These are phyloP conservation scores for Neckera pumila DNA, from an alignment of 225 moss, liverwort and hornwort genomes.

Conservation along the genomic window DNA sequence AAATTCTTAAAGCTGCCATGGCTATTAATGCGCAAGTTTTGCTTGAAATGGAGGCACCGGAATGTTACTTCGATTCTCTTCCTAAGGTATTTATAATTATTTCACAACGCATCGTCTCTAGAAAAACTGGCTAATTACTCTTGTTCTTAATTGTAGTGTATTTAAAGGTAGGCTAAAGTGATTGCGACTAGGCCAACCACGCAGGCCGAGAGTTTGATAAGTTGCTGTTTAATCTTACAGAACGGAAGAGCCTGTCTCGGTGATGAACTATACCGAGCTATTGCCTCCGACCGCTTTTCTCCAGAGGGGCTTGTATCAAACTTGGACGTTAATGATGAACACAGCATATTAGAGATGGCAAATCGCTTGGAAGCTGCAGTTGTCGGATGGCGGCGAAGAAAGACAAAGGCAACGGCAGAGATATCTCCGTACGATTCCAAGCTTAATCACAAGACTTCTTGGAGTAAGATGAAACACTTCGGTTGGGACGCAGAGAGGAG, in stretches of 20 bases:
- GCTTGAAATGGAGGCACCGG: slow-evolving; percentile 86
- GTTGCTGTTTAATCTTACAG: slow-evolving; percentile 24
- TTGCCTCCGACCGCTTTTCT: slow-evolving; percentile 71
- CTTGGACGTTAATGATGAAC: slow-evolving; percentile 75
- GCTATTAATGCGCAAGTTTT: slow-evolving; percentile 87
- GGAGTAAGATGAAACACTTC: slow-evolving; percentile 78
- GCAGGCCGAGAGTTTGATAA: background rate
- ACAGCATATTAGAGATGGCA: slow-evolving; percentile 65
- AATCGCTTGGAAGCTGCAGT: slow-evolving; percentile 81
- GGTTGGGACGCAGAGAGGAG: slow-evolving; percentile 68
- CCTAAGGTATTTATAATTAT: slow-evolving; percentile 52
- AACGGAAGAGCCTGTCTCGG: slow-evolving; percentile 77
- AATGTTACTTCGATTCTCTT: slow-evolving; percentile 70
- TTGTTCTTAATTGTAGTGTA: background rate
- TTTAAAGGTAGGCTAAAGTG: background rate
- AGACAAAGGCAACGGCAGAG: slow-evolving; percentile 31
- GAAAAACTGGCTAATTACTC: background rate
- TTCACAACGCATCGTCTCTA: background rate
- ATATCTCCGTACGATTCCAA: slow-evolving; percentile 41
- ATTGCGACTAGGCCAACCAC: background rate
- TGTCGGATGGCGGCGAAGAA: slow-evolving; percentile 77
- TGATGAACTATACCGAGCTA: slow-evolving; percentile 53
- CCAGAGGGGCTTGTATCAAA: slow-evolving; percentile 61
- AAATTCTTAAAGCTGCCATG: slow-evolving; percentile 96
- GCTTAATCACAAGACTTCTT: slow-evolving; percentile 52